Conservation (phyloP, 192 early-diverging fungal species). For the Podila clonocystis region DNA sequence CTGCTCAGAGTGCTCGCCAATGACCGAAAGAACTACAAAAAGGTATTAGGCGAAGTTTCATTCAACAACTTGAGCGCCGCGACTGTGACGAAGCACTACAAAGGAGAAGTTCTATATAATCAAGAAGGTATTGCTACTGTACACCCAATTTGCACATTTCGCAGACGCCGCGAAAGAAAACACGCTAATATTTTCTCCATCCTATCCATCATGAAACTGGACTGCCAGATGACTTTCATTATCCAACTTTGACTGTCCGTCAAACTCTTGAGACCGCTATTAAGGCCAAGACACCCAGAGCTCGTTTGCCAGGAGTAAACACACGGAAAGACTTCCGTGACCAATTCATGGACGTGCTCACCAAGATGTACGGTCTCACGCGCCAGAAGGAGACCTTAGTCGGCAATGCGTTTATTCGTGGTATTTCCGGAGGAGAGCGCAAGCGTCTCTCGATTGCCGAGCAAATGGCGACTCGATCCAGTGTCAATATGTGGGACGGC, state of each 20-base stretch:
- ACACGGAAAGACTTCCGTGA: constrained; percentile 52
- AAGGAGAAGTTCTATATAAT: constrained; percentile 78
- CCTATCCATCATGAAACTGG: not conserved
- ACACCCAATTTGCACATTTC: no score
- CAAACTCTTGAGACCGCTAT: constrained; percentile 82
- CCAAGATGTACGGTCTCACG: constrained; percentile 62
- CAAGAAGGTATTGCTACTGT: constrained; percentile 55
- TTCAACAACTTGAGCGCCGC: constrained; percentile 68
- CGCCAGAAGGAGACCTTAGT: constrained; percentile 72
- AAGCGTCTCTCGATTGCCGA: constrained; percentile 66
- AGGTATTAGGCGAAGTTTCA: constrained; percentile 64
- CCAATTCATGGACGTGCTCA: constrained; percentile 61
- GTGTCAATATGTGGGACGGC: constrained; percentile 70
- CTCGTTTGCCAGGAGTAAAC: constrained; percentile 53
- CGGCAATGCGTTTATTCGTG: constrained; percentile 65
- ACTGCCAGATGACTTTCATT: constrained; percentile 73
- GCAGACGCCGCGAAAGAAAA: no score
- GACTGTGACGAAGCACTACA: constrained; percentile 64
- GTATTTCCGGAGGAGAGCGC: constrained; percentile 69
- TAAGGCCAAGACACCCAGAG: constrained; percentile 71
- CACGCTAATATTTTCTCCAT: not conserved
- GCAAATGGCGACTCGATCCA: constrained; percentile 59
- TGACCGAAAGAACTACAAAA: constrained; percentile 63
- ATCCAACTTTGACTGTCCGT: constrained; percentile 77
- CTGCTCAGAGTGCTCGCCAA: constrained; percentile 70